Evolutionary conservation across 2,329 filamentous ascomycete genomes (phyloP), one percentile per base, ranked within the genome.

Genomic region (Sordariomycetes sp.): DNA sequence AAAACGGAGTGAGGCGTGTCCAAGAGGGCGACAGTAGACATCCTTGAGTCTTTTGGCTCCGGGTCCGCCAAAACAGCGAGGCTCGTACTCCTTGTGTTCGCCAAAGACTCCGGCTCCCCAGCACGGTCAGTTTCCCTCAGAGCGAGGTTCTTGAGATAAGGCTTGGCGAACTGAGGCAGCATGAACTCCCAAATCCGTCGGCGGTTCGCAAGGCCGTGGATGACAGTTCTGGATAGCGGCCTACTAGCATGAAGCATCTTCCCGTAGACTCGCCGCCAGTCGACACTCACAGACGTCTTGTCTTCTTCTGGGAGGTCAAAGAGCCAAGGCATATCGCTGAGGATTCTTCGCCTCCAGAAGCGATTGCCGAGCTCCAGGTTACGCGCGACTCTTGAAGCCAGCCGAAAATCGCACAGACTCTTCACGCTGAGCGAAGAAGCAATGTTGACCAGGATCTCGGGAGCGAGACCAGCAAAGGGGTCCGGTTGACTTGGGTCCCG

Each of bases 241-340:
- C 17, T n/a, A 15, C 21, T 34, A 9, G 4, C n/a, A 10, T 12
- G 3, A 15, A 15, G 28, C 7, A 34, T 25, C 5, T 27, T n/a
- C 16, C 25, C 17, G 23, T 34, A 34, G 11, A 34, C 32, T 9
- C 7, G 14, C 10, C 5, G 11, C 32, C 32, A 34, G 18, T 34
- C 24, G 6, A 26, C 16, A 8, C 9, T 14, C 15, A 6, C 5
- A 2, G 8, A 21, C 6, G 4, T 17, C 12, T 26, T 17, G 30
- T 8, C 20, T 10, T 9, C 5, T 15, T 21, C 14, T 16, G 32
- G 18, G 15, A 29, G 5, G 20, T 34, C 32, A 16, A 25, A 34
- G n/a, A 34, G 32, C 15, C 21, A 34, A 5, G 12, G 21, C 32
- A 34, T 28, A 11, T 34, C 21, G 12, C 7, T 6, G n/a, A 25